Evolutionary conservation across 2,329 filamentous ascomycete species (phyloP).

Genomic region (Botrytis porri): DNA sequence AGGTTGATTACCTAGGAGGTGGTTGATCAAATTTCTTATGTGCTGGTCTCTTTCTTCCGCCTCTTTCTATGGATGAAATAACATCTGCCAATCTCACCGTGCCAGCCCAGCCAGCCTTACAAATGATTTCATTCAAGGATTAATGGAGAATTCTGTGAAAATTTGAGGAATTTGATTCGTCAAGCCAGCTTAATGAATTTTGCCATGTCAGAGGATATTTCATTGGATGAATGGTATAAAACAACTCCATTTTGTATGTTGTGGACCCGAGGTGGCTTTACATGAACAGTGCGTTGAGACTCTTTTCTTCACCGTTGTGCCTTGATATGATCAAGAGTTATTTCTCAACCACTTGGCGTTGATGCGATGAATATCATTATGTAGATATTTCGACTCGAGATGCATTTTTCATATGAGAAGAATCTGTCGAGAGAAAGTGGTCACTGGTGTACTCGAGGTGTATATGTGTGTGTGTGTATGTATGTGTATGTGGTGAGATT

Average conservation of each 20-base stretch:
- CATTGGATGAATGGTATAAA: background rate
- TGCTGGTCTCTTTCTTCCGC: constrained; percentile 8
- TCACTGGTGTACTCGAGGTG: background rate
- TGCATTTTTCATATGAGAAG: background rate
- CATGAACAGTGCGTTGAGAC: constrained; percentile 3
- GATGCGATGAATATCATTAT: background rate
- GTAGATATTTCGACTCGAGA: background rate
- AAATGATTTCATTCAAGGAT: constrained; percentile 17
- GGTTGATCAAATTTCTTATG: background rate
- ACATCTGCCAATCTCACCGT: constrained; percentile 17
- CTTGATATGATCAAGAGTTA: background rate
- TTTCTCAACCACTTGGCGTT: background rate
- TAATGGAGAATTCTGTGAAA: background rate
- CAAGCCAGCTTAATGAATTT: constrained; percentile 2
- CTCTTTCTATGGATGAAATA: constrained; percentile 1
- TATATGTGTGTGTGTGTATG: background rate
- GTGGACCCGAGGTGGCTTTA: constrained; percentile 4
- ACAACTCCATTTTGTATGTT: background rate
- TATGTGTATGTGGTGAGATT: background rate
- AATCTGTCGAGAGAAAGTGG: background rate
- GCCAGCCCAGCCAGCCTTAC: constrained; percentile 13
- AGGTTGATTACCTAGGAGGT: background rate
- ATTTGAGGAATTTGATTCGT: constrained; percentile 8
- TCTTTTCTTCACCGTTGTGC: constrained; percentile 10
- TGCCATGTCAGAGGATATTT: constrained; percentile 18